These are phyloP conservation scores for Paramecium pentaurelia DNA, from an alignment of 73 alveolate genomes.

Conservation along the genomic window DNA sequence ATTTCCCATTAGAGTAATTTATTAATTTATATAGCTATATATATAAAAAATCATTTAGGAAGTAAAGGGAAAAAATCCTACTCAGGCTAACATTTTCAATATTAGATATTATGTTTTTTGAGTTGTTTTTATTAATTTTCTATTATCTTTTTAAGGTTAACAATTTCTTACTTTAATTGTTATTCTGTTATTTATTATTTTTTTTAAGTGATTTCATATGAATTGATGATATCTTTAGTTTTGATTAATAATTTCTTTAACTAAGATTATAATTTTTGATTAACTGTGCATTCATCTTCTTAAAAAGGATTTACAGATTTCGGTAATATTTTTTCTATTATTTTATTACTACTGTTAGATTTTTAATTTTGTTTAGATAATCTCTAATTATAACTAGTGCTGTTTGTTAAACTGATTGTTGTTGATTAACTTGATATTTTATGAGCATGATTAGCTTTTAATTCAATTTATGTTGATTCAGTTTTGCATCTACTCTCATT, in stretches of 20 bases:
- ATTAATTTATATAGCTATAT: background rate
- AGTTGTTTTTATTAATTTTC: background rate
- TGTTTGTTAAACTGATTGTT: constrained; percentile 3
- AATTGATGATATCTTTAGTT: background rate
- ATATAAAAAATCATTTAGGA: background rate
- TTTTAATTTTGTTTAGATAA: background rate
- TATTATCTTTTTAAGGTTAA: background rate
- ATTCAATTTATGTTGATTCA: background rate
- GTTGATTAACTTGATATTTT: background rate
- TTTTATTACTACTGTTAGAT: background rate
- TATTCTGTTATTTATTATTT: background rate
- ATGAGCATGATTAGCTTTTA: background rate
- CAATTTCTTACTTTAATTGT: background rate
- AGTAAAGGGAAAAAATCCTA: background rate
- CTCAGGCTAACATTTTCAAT: background rate
- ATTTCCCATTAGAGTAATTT: constrained; percentile 42
- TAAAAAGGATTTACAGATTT: background rate
- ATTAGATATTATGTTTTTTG: background rate
- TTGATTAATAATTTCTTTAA: background rate
- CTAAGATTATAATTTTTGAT: background rate
- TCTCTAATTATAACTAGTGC: background rate
- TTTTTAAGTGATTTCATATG: background rate
- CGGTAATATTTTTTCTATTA: background rate
- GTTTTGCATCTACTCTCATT: background rate
- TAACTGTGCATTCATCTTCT: background rate